Evolutionary conservation across 108 stramenopile species (phyloP).

Genomic region (Pseudonitzschia pungens): DNA sequence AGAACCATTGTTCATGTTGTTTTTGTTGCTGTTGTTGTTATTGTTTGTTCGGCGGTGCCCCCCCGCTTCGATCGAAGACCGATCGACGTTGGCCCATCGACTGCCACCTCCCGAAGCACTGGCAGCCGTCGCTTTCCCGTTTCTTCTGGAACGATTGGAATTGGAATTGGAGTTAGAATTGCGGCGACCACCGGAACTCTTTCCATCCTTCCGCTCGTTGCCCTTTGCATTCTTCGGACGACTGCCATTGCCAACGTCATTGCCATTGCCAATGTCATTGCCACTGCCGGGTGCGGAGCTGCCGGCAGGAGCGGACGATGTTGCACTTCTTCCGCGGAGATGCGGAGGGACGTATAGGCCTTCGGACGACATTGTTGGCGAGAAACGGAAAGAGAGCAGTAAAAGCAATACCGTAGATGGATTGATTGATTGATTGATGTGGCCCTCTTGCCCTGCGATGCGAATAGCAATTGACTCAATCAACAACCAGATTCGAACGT

Average conservation of each 20-base stretch:
- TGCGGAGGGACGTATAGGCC: slow-evolving; percentile 14
- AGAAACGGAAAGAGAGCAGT: no score
- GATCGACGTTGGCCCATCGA: slow-evolving; percentile 9
- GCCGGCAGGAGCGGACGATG: background rate
- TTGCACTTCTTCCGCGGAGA: background rate
- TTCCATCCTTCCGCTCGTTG: background rate
- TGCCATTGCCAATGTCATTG: background rate
- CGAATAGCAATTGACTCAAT: no score
- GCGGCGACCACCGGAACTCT: background rate
- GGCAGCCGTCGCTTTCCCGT: background rate
- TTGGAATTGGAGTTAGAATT: background rate
- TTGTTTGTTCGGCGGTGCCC: background rate
- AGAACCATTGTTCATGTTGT: no score
- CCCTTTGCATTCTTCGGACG: background rate
- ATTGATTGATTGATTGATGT: no score
- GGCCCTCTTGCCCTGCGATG: no score
- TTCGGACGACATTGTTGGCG: no score
- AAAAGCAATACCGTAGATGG: no score
- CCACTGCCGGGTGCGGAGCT: background rate
- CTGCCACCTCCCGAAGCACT: slow-evolving; percentile 1
- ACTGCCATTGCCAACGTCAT: background rate
- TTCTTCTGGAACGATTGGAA: background rate
- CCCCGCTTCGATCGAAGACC: background rate
- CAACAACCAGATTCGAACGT: no score
- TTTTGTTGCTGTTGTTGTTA: slow-evolving; percentile 13